Conservation (phyloP, 1,139 yeast species). For the Zygoascus hellenicus region DNA sequence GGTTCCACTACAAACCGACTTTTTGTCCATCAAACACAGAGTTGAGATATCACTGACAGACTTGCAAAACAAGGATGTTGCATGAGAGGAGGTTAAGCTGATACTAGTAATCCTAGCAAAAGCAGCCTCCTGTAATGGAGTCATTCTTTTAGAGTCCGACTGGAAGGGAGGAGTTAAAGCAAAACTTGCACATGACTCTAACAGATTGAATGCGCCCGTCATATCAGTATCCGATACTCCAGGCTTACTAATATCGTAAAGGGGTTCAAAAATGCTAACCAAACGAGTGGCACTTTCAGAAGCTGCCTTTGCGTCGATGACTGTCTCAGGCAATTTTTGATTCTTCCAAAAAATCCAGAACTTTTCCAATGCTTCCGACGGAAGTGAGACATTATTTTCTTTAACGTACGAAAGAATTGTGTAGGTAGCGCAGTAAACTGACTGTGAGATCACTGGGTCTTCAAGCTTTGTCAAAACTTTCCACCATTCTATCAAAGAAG, state of each 20-base stretch:
- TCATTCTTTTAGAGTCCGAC: conserved; percentile 30
- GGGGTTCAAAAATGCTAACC: conserved; percentile 26
- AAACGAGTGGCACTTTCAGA: conserved; percentile 29
- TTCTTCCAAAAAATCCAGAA: conserved; percentile 61
- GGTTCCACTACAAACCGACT: conserved; percentile 23
- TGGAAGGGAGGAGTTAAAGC: conserved; percentile 29
- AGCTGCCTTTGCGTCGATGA: conserved; percentile 22
- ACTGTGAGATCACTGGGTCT: conserved; percentile 45
- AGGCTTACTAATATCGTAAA: conserved; percentile 19
- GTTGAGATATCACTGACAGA: conserved; percentile 21
- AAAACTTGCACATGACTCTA: conserved; percentile 25
- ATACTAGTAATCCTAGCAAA: conserved; percentile 23
- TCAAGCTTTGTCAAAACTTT: conserved; percentile 37
- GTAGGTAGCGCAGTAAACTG: conserved; percentile 48
- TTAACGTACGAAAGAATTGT: conserved; percentile 40
- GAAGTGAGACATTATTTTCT: conserved; percentile 22
- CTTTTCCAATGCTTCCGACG: conserved; percentile 37
- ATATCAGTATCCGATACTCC: conserved; percentile 16
- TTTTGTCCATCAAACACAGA: conserved; percentile 25
- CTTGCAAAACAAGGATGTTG: conserved; percentile 18
- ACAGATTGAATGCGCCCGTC: conserved; percentile 18
- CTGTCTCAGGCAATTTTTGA: conserved; percentile 37
- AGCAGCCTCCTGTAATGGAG: conserved; percentile 32
- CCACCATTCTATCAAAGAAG: conserved; percentile 46
- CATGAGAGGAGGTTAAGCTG: conserved; percentile 13